Conservation (phyloP, 768 basidiomycete species). For the Pluteus cervinus region DNA sequence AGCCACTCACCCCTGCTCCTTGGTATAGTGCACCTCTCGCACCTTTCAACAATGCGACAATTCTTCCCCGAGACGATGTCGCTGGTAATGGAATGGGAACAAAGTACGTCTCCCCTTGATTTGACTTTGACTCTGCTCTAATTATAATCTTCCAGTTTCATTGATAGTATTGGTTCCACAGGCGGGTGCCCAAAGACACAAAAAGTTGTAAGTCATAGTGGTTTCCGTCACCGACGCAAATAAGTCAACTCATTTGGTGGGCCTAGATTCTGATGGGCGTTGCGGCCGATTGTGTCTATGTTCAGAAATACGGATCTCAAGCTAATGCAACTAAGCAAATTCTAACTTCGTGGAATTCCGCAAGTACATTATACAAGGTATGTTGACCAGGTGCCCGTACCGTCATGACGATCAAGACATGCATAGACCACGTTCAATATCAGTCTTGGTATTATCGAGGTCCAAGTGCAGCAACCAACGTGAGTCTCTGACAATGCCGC, state of each 20-base stretch:
- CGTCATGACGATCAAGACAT: slow-evolving; percentile 4
- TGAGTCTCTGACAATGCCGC: slow-evolving; percentile 18
- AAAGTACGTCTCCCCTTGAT: slow-evolving; percentile 38
- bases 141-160: slow-evolving; percentile 44
- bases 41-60: slow-evolving; percentile 24
- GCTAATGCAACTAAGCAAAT: slow-evolving; percentile 70
- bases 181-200: slow-evolving; percentile 69
- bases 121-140: slow-evolving; percentile 2
- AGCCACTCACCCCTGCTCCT: slow-evolving; percentile 17
- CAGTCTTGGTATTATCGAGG: slow-evolving; percentile 75
- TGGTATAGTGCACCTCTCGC: slow-evolving; percentile 41
- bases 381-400: slow-evolving; percentile 7
- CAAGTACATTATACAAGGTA: slow-evolving; percentile 66
- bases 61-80: slow-evolving; percentile 49
- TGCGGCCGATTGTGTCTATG: slow-evolving; percentile 83
- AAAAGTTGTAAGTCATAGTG: slow-evolving; percentile 47
- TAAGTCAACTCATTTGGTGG: slow-evolving; percentile 2
- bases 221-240: neutral
- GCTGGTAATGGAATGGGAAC: slow-evolving; percentile 42
- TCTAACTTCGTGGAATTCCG: slow-evolving; percentile 75
- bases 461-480: slow-evolving; percentile 62
- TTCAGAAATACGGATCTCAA: slow-evolving; percentile 52
- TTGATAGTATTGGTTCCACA: slow-evolving; percentile 58
- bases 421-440: slow-evolving; percentile 69
- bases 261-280: slow-evolving; percentile 72